Percentiles rank a stretch among this genome's conserved stretches.
Conservation (phyloP, 2,329 filamentous ascomycete genomes). For the Myrmaecium sp. region DNA sequence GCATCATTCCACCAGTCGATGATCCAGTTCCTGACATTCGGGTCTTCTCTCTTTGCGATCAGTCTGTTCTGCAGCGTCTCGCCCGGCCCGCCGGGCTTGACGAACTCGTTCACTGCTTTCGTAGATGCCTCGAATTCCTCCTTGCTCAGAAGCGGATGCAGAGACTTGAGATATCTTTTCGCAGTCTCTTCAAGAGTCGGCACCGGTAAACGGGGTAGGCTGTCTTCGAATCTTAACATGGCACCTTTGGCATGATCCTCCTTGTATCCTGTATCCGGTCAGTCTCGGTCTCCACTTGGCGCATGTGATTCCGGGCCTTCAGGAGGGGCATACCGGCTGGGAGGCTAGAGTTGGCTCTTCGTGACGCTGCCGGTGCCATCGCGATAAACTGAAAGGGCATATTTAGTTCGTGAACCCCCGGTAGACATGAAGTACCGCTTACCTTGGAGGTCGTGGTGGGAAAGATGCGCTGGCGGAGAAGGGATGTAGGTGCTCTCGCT, state of each 20-base stretch:
- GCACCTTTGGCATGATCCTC: slow-evolving; percentile 65
- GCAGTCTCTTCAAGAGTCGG: slow-evolving; percentile 71
- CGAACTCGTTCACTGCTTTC: slow-evolving; percentile 74
- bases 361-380: slow-evolving; percentile 16
- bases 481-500: slow-evolving; percentile 21
- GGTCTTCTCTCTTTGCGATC: slow-evolving; percentile 59
- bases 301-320: slow-evolving; percentile 6
- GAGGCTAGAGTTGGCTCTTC: slow-evolving; percentile 27
- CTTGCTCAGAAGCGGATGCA: slow-evolving; percentile 55
- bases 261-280: slow-evolving; percentile 51
- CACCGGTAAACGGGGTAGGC: slow-evolving; percentile 63
- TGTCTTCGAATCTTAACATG: slow-evolving; percentile 75
- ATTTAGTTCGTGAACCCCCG: slow-evolving; percentile 1
- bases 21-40: slow-evolving; percentile 81
- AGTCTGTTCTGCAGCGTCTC: slow-evolving; percentile 77
- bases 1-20: slow-evolving; percentile 97
- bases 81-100: slow-evolving; percentile 71
- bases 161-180: slow-evolving; percentile 61
- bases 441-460: slow-evolving; percentile 16
- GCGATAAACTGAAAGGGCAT: slow-evolving; percentile 11
- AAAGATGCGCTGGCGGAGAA: slow-evolving; percentile 15
- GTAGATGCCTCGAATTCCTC: slow-evolving; percentile 56
- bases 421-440: slow-evolving; percentile 5
- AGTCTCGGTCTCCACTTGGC: slow-evolving; percentile 2
- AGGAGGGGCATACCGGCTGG: slow-evolving; percentile 24